Evolutionary conservation across 2,329 filamentous ascomycete species (phyloP).

Genomic region (Fusarium mangiferae): DNA sequence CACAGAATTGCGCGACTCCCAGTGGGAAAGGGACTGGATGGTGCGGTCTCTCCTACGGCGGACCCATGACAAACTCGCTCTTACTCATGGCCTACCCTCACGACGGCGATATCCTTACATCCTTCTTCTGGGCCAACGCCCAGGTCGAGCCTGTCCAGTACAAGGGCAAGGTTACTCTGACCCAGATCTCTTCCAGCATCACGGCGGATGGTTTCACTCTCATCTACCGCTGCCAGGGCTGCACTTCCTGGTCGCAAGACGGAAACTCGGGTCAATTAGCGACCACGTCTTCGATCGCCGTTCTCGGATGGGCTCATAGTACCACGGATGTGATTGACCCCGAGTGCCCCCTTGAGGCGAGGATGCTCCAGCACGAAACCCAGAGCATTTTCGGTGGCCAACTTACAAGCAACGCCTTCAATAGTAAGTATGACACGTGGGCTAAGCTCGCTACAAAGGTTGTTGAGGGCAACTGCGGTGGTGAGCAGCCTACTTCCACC

Average conservation of each 20-base stretch:
- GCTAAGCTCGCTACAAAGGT: slow-evolving; percentile 2
- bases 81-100: slow-evolving; percentile 9
- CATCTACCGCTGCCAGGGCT: slow-evolving; percentile 15
- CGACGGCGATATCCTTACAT: not conserved
- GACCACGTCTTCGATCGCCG: not conserved
- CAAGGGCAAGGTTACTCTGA: slow-evolving; percentile 1
- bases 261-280: not conserved
- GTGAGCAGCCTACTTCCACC: not conserved
- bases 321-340: not conserved
- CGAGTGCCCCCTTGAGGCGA: not conserved
- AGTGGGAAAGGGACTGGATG: slow-evolving; percentile 1
- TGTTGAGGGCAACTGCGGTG: not conserved
- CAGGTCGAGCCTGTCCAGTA: slow-evolving; percentile 9
- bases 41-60: slow-evolving; percentile 16
- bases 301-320: slow-evolving; percentile 14
- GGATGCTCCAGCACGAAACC: slow-evolving; percentile 8
- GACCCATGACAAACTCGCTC: slow-evolving; percentile 12
- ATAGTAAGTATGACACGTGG: not conserved
- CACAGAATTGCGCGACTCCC: slow-evolving; percentile 8
- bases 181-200: slow-evolving; percentile 13
- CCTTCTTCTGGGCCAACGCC: slow-evolving; percentile 6
- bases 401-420: slow-evolving; percentile 3
- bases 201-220: slow-evolving; percentile 1
- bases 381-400: slow-evolving; percentile 14
- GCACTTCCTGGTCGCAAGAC: slow-evolving; percentile 14